Conservation (phyloP, 768 basidiomycete species). For the Termitomyces sp. region DNA sequence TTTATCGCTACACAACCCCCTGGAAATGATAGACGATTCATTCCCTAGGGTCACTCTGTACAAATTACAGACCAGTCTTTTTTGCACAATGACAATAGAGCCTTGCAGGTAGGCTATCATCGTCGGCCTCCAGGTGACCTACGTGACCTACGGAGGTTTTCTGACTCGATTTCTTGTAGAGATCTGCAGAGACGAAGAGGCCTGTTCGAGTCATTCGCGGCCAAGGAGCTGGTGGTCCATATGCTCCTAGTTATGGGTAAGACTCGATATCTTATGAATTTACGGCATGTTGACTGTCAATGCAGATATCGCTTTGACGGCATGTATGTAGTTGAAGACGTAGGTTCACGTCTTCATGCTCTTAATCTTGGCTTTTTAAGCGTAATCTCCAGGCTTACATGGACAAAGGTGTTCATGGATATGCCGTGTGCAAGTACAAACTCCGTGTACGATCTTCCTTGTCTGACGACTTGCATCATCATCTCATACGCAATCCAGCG, state of each 20-base stretch:
- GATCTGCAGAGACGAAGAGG: constrained; percentile 20
- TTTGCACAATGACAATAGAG: constrained; percentile 25
- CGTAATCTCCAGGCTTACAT: constrained; percentile 19
- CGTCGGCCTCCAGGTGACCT: background rate
- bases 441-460: constrained; percentile 17
- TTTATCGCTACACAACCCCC: background rate
- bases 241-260: constrained; percentile 29
- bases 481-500: constrained; percentile 2
- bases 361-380: background rate
- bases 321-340: constrained; percentile 30
- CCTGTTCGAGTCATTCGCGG: constrained; percentile 41
- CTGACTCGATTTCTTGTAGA: constrained; percentile 14
- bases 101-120: constrained; percentile 20
- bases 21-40: background rate
- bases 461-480: background rate
- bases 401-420: constrained; percentile 22
- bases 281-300: too few relatives aligned
- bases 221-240: constrained; percentile 16
- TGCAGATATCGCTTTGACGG: constrained; percentile 38
- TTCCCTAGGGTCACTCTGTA: constrained; percentile 12
- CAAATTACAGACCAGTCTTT: constrained; percentile 31
- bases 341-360: constrained; percentile 10
- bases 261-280: background rate
- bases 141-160: background rate
- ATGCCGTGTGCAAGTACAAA: constrained; percentile 23